These are phyloP conservation scores for Epichloe glyceriae DNA, from an alignment of 2,329 filamentous ascomycete genomes.

Conservation along the genomic window DNA sequence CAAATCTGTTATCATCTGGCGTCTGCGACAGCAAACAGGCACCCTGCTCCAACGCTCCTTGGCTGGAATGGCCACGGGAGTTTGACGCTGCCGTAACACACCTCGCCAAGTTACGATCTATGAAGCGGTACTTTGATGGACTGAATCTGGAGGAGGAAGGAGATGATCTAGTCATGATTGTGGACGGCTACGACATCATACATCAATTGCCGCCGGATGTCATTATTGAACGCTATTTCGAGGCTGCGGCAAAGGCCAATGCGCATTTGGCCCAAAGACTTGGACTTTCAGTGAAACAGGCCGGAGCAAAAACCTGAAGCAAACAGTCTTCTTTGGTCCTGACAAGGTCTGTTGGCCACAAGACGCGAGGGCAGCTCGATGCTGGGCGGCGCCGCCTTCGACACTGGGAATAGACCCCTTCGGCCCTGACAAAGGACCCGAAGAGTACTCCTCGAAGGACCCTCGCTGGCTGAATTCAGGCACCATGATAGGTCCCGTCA, in stretches of 20 bases:
- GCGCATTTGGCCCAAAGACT: slow-evolving; percentile 35
- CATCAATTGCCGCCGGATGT: slow-evolving; percentile 53
- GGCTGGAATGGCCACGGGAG: slow-evolving; percentile 25
- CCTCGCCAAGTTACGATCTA: slow-evolving; percentile 26
- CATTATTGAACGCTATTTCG: slow-evolving; percentile 48
- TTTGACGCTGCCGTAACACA: slow-evolving; percentile 23
- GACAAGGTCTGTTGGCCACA: slow-evolving; percentile 32
- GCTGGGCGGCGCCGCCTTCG: slow-evolving; percentile 26
- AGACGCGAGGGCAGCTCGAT: slow-evolving; percentile 22
- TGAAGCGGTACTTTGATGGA: slow-evolving; percentile 21
- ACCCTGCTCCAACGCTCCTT: slow-evolving; percentile 24
- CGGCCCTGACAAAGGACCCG: slow-evolving; percentile 22
- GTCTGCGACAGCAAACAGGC: slow-evolving; percentile 24
- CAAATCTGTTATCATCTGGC: slow-evolving; percentile 26
- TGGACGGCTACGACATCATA: slow-evolving; percentile 51
- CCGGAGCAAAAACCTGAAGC: slow-evolving; percentile 19
- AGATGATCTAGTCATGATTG: slow-evolving; percentile 48
- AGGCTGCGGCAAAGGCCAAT: slow-evolving; percentile 39
- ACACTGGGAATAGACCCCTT: slow-evolving; percentile 20
- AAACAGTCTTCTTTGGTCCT: slow-evolving; percentile 30
- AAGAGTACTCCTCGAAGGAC: slow-evolving; percentile 18
- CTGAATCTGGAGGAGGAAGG: slow-evolving; percentile 19
- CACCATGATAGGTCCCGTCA: slow-evolving; percentile 29
- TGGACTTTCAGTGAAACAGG: slow-evolving; percentile 23
- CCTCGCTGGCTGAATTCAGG: slow-evolving; percentile 33